Percentiles rank a stretch among this genome's conserved stretches.
phyloP scores from a whole-genome alignment of 345 rosid genomes.

The Populus alba region DNA sequence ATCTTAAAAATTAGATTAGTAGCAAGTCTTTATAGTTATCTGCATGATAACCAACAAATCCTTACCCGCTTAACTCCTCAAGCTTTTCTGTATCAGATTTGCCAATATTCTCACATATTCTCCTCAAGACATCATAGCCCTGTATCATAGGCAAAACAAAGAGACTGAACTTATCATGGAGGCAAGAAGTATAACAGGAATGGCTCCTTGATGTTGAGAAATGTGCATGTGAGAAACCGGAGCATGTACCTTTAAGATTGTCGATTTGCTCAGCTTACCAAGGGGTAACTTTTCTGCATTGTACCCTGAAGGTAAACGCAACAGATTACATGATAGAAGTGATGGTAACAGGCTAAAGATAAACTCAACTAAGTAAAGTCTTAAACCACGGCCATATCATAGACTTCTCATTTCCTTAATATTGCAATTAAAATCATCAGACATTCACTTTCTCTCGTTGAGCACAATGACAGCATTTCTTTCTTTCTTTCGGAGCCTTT shows the following conservation, averaged over 20 bases:
- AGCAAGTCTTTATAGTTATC: not conserved
- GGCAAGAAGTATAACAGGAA: not conserved
- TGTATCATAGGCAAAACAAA: conserved; percentile 16
- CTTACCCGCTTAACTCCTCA: conserved; percentile 81
- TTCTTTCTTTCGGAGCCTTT: too few species aligned
- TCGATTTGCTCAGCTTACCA: conserved; percentile 84
- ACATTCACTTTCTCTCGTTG: too few species aligned
- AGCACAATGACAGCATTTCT: too few species aligned
- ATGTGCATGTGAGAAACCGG: too few species aligned
- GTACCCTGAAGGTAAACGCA: conserved; percentile 47
- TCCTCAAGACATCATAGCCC: conserved; percentile 85
- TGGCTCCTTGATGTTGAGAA: too few species aligned
- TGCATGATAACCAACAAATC: not conserved
- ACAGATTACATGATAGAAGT: conserved; percentile 6
- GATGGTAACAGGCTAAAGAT: not conserved
- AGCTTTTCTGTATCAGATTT: conserved; percentile 47
- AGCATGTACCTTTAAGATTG: conserved; percentile 51
- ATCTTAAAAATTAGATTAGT: too few species aligned
- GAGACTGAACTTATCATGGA: conserved; percentile 7
- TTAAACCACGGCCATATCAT: too few species aligned
- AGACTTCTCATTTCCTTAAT: too few species aligned
- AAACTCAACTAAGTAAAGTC: not conserved
- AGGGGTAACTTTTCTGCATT: conserved; percentile 91
- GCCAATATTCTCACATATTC: conserved; percentile 56
- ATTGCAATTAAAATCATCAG: too few species aligned